Conservation (phyloP, 768 basidiomycete species). For the Cystobasidium tubakii region DNA sequence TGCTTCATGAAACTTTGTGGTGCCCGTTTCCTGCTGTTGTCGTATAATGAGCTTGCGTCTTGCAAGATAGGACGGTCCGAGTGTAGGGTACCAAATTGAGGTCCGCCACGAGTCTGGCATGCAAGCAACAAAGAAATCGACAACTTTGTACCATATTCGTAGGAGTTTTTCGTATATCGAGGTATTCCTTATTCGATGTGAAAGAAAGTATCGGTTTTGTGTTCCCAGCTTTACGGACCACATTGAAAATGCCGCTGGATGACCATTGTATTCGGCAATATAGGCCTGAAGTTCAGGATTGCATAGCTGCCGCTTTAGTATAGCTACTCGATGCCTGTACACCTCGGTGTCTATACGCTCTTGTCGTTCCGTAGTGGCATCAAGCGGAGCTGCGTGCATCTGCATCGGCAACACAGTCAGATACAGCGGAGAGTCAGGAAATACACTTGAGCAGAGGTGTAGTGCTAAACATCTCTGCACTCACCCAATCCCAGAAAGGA, state of each 20-base stretch:
- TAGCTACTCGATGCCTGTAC: neutral
- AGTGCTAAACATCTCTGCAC: neutral
- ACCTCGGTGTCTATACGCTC: neutral
- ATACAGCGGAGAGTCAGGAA: too few relatives aligned
- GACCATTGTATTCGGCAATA: neutral
- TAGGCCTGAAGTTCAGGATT: neutral
- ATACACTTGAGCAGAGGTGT: too few relatives aligned
- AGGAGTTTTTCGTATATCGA: neutral
- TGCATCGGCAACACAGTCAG: neutral
- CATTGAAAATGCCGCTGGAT: slow-evolving; percentile 2
- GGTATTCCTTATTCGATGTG: neutral
- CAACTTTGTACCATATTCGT: slow-evolving; percentile 4
- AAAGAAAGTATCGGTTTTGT: neutral
- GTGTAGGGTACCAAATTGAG: neutral
- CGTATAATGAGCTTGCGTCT: neutral
- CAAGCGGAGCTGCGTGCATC: neutral
- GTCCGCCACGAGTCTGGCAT: neutral
- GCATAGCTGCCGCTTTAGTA: neutral
- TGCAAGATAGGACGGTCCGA: neutral
- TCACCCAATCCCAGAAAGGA: neutral
- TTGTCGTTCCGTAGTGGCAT: neutral
- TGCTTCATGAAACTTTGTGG: neutral
- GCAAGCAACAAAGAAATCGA: neutral
- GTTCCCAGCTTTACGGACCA: neutral
- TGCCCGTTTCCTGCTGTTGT: neutral